These are phyloP conservation scores for Colletotrichum sp. DNA, from an alignment of 2,329 filamentous ascomycete genomes.

Conservation along the genomic window DNA sequence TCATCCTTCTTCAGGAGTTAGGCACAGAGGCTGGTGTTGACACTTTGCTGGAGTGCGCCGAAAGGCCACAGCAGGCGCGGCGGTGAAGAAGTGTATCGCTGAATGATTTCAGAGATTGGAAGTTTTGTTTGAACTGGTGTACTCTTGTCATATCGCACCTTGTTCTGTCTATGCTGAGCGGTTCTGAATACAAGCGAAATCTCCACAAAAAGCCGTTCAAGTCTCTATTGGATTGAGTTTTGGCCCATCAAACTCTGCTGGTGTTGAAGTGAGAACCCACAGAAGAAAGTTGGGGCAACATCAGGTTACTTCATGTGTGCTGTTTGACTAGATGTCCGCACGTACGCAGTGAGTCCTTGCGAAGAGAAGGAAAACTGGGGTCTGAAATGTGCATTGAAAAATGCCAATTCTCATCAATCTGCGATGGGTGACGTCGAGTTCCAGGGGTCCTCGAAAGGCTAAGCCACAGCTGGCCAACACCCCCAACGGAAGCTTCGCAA, in stretches of 20 bases:
- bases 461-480: constrained; percentile 12
- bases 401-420: not conserved
- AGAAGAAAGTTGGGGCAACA: not conserved
- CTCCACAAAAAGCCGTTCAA: not conserved
- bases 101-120: not conserved
- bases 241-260: not conserved
- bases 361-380: not conserved
- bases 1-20: constrained; percentile 1
- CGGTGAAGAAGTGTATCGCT: not conserved
- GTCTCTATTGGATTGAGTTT: not conserved
- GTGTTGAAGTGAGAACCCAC: not conserved
- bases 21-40: not conserved
- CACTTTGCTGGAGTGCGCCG: not conserved
- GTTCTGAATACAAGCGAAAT: constrained; percentile 13
- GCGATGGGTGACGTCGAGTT: constrained; percentile 10
- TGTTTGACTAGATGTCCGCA: not conserved
- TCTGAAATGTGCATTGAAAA: not conserved
- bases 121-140: not conserved
- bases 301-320: not conserved
- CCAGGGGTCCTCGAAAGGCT: not conserved
- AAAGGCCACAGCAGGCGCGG: not conserved
- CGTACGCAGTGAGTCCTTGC: not conserved
- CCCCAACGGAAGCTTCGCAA: not conserved
- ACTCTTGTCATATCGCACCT: not conserved
- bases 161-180: not conserved